Evolutionary conservation across 1,139 yeast genomes (phyloP).

Genomic region (Lodderomyces margitis): DNA sequence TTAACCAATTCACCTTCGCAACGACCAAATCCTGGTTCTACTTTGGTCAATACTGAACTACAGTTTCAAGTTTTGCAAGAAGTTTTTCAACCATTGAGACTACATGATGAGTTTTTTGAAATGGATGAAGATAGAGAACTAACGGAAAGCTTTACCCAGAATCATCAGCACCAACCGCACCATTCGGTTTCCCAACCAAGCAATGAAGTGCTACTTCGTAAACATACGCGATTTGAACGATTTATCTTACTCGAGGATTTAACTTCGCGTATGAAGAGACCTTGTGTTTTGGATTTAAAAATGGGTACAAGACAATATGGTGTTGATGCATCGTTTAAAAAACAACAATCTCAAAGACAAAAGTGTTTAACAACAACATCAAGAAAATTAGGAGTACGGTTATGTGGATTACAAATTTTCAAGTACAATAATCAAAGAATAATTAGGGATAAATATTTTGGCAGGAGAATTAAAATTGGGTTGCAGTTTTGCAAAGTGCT

Average conservation of each 20-base stretch:
- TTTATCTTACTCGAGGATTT: constrained; percentile 90
- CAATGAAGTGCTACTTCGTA: constrained; percentile 20
- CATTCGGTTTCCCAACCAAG: neutral
- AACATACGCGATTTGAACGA: constrained; percentile 63
- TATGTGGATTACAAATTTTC: constrained; percentile 95
- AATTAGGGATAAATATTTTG: constrained; percentile 87
- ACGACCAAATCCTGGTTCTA: constrained; percentile 25
- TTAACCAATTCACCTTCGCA: constrained; percentile 15
- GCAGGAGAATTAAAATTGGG: constrained; percentile 75
- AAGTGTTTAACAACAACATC: constrained; percentile 86
- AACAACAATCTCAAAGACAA: constrained; percentile 74
- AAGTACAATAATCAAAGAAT: constrained; percentile 42
- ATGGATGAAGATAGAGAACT: constrained; percentile 32
- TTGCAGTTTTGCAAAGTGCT: constrained; percentile 72
- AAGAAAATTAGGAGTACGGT: constrained; percentile 78
- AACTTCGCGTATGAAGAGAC: constrained; percentile 75
- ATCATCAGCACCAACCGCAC: constrained; percentile 1
- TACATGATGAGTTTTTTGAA: constrained; percentile 23
- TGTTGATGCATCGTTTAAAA: constrained; percentile 74
- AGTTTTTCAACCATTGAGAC: constrained; percentile 31
- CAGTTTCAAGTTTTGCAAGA: constrained; percentile 42
- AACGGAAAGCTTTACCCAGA: neutral
- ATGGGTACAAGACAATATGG: constrained; percentile 99
- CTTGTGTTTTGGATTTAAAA: constrained; percentile 91
- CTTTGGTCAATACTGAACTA: constrained; percentile 37